Evolutionary conservation across 106 monocot genomes (phyloP).

Genomic region (Ottelia alismoides): DNA sequence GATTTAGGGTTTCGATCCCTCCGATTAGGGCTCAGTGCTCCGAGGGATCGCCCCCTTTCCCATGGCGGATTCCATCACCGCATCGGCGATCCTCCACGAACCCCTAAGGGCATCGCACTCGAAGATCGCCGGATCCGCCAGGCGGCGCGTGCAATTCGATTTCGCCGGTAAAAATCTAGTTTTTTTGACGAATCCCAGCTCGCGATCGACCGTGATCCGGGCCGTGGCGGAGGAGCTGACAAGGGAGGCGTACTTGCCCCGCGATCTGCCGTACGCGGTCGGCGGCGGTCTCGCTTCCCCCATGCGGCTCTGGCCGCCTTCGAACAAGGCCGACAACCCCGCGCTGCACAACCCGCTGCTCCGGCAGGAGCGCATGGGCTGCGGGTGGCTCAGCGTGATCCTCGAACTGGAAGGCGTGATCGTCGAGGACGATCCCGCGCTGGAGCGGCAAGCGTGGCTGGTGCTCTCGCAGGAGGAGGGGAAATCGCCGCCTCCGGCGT

Average conservation of each 20-base stretch:
- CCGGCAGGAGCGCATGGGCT: slow-evolving; percentile 81
- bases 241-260: slow-evolving; percentile 38
- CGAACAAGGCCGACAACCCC: slow-evolving; percentile 66
- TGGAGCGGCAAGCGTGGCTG: slow-evolving; percentile 70
- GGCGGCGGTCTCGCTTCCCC: slow-evolving; percentile 3
- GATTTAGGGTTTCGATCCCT: too few species aligned
- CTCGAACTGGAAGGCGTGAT: slow-evolving; percentile 93
- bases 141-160: too few species aligned
- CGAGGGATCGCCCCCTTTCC: too few species aligned
- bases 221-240: slow-evolving; percentile 50
- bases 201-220: too few species aligned
- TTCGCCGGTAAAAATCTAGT: too few species aligned
- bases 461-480: slow-evolving; percentile 64
- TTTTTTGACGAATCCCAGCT: too few species aligned
- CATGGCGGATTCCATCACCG: too few species aligned
- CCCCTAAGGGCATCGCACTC: too few species aligned
- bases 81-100: too few species aligned
- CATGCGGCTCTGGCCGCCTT: slow-evolving; percentile 39
- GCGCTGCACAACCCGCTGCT: slow-evolving; percentile 70
- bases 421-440: slow-evolving; percentile 56
- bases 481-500: slow-evolving; percentile 60
- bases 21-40: too few species aligned
- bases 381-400: slow-evolving; percentile 83
- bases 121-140: too few species aligned
- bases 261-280: slow-evolving; percentile 8